Evolutionary conservation across 805 yeast genomes (phyloP), one percentile per base, ranked within the genome.

Genomic region (Limtongozyma cylindracea): DNA sequence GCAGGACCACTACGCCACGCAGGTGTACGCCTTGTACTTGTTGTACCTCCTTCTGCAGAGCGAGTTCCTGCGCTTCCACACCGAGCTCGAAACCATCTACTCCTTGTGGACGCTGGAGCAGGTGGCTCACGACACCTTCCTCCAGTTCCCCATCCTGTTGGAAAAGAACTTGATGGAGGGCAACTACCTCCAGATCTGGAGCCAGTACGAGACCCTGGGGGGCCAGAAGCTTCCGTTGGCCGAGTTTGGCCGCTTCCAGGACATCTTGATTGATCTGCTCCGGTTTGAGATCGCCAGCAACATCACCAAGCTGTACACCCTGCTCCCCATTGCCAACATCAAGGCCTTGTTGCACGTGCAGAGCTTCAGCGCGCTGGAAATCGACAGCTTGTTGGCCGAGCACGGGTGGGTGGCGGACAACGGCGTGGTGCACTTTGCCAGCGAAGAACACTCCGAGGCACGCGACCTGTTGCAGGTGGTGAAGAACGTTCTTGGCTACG

Each of bases 111-210:
- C 60, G 32, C 45, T 49, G 22, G 38, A 40, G 11, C 55, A 56
- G 23, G 52, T 56, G 17, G 92, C 76, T n/a, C 23, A 36, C 17
- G 58, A 51, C 40, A 52, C 57, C 31, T 76, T 57, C 40, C 52
- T 84, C 32, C 60, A 64, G 21, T 80, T 80, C 41, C 96, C 96
- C 12, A 68, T 84, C 24, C 67, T 68, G 32, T 65, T 88, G 34
- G 96, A 88, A 43, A 68, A 76, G 31, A 77, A 91, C 72, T 61
- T 88, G 31, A 78, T 84, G 71, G 96, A 88, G 47, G 98, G 98
- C 19, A 73, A 84, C 31, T 88, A 82, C 45, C 88, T 78, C 43
- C 76, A 76, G 44, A 84, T 82, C 20, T 74, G 88, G 72, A 69
- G 63, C 32, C 56, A 74, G 24, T 56, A 73, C 30, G 64, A 68